phyloP scores from a whole-genome alignment of 352 stramenopile species.

The Phytophthora syringae region DNA sequence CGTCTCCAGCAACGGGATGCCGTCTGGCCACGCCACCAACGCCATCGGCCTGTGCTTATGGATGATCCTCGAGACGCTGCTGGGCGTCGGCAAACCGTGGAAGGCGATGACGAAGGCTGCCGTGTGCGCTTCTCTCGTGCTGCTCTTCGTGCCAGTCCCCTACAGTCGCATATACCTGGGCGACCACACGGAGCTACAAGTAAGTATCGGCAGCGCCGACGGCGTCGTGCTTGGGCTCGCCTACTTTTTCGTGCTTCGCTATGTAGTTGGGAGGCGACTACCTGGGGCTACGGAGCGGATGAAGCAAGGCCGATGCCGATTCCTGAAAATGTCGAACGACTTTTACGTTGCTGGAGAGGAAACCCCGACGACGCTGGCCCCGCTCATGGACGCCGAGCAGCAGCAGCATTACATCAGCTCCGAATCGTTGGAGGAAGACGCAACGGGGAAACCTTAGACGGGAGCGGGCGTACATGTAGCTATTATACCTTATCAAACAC shows the following conservation, averaged over 20 bases:
- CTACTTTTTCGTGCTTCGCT: constrained; percentile 57
- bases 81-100: constrained; percentile 41
- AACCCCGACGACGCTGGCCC: constrained; percentile 15
- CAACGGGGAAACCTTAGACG: not conserved
- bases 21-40: constrained; percentile 61
- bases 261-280: constrained; percentile 39
- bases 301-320: constrained; percentile 31
- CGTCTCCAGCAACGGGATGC: constrained; percentile 53
- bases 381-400: constrained; percentile 25
- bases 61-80: constrained; percentile 51
- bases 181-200: constrained; percentile 62
- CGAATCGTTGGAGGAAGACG: constrained; percentile 16
- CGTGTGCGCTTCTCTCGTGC: constrained; percentile 12
- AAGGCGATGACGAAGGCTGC: constrained; percentile 17
- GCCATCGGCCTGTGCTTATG: constrained; percentile 57
- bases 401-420: constrained; percentile 22
- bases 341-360: constrained; percentile 33
- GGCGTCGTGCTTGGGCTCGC: constrained; percentile 46
- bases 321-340: constrained; percentile 48
- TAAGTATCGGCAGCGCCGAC: constrained; percentile 44
- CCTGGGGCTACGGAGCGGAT: constrained; percentile 30
- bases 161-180: constrained; percentile 70
- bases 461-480: too few species aligned
- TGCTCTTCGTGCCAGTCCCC: constrained; percentile 56
- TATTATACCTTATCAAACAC: too few species aligned